Evolutionary conservation across 2,329 filamentous ascomycete genomes (phyloP).

Genomic region (Mycosphaerella sp.): DNA sequence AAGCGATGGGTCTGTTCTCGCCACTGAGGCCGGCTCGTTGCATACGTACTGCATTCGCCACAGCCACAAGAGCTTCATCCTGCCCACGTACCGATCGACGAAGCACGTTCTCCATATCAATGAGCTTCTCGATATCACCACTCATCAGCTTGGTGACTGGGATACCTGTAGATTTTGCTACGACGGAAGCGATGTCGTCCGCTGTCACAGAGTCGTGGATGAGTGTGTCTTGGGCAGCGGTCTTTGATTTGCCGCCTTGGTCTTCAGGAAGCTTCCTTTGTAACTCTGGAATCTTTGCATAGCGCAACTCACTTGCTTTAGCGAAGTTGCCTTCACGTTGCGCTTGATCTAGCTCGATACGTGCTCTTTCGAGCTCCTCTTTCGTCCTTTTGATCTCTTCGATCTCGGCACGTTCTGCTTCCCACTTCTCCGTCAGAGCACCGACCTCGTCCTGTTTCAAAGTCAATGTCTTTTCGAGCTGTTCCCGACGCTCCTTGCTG

Average conservation of each 20-base stretch:
- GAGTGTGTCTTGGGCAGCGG: slow-evolving; percentile 48
- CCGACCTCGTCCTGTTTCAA: slow-evolving; percentile 68
- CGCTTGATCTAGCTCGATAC: slow-evolving; percentile 78
- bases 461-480: slow-evolving; percentile 71
- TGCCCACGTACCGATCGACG: slow-evolving; percentile 81
- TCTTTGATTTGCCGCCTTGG: slow-evolving; percentile 44
- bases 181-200: slow-evolving; percentile 89
- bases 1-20: slow-evolving; percentile 84
- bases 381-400: slow-evolving; percentile 82
- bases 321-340: slow-evolving; percentile 84
- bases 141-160: slow-evolving; percentile 88
- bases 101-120: slow-evolving; percentile 90
- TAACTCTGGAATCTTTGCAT: slow-evolving; percentile 75
- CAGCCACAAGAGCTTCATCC: slow-evolving; percentile 84
- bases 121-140: slow-evolving; percentile 88
- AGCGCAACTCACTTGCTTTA: slow-evolving; percentile 83
- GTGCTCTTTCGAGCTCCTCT: slow-evolving; percentile 78
- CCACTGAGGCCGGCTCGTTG: slow-evolving; percentile 88
- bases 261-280: slow-evolving; percentile 77
- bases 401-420: slow-evolving; percentile 80
- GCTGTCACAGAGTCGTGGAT: slow-evolving; percentile 93
- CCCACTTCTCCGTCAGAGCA: slow-evolving; percentile 77
- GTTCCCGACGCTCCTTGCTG: slow-evolving; percentile 80
- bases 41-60: slow-evolving; percentile 87
- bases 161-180: slow-evolving; percentile 86